These are phyloP conservation scores for Coriolopsis trogii DNA, from an alignment of 1,284 basidiomycete genomes.

Conservation along the genomic window DNA sequence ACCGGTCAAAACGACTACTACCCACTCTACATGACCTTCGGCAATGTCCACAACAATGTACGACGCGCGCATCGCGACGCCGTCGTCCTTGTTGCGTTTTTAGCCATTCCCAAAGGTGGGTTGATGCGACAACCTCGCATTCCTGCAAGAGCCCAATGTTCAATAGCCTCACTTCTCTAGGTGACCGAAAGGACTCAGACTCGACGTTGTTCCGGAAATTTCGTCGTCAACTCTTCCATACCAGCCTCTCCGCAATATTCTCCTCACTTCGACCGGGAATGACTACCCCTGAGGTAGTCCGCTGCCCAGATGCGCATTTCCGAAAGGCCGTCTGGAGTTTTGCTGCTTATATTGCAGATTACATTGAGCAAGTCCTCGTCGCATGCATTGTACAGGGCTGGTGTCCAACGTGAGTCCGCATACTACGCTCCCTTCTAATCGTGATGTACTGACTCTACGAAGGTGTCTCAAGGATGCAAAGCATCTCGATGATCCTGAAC, in stretches of 20 bases:
- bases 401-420: conserved; percentile 30
- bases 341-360: conserved; percentile 35
- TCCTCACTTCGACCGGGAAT: conserved; percentile 13
- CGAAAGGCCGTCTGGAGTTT: conserved; percentile 27
- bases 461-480: background rate
- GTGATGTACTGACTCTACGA: background rate
- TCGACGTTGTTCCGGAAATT: background rate
- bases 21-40: conserved; percentile 12
- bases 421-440: background rate
- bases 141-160: too few relatives aligned
- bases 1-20: conserved; percentile 20
- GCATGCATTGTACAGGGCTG: conserved; percentile 31
- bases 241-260: background rate
- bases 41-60: conserved; percentile 15
- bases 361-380: conserved; percentile 32
- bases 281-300: conserved; percentile 24
- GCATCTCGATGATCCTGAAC: background rate
- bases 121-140: too few relatives aligned
- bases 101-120: conserved; percentile 25
- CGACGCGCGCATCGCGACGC: conserved; percentile 21
- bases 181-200: background rate
- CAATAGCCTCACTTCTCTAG: too few relatives aligned
- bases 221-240: background rate
- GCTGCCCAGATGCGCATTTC: conserved; percentile 31
- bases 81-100: conserved; percentile 14